Evolutionary conservation across 495 filamentous ascomycete species (phyloP).

Genomic region (Corynascus novoguineensis): DNA sequence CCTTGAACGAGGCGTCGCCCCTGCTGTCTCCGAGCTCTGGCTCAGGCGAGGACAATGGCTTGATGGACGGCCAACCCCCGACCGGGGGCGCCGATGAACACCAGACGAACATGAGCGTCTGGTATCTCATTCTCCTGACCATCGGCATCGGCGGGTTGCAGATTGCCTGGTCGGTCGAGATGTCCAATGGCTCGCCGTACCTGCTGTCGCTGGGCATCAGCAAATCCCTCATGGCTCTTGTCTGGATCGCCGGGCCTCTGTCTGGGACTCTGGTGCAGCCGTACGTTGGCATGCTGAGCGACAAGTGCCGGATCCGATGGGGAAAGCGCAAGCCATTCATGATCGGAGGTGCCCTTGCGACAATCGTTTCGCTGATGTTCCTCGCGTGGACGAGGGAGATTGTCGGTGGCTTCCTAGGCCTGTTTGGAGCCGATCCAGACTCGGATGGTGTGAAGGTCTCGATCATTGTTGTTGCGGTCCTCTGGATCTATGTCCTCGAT

Average conservation of each 20-base stretch:
- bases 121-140: slow-evolving; percentile 79
- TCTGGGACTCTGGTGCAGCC: slow-evolving; percentile 85
- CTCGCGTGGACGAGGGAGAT: slow-evolving; percentile 81
- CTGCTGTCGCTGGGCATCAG: slow-evolving; percentile 74
- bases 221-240: slow-evolving; percentile 87
- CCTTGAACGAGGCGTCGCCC: slow-evolving; percentile 54
- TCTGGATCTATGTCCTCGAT: slow-evolving; percentile 79
- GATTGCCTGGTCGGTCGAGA: slow-evolving; percentile 89
- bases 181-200: slow-evolving; percentile 74
- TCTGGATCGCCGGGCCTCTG: slow-evolving; percentile 90
- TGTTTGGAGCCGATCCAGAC: slow-evolving; percentile 64
- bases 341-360: slow-evolving; percentile 66
- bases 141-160: slow-evolving; percentile 80
- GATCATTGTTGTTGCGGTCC: slow-evolving; percentile 67
- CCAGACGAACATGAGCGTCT: slow-evolving; percentile 65
- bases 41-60: slow-evolving; percentile 36
- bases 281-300: slow-evolving; percentile 87
- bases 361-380: slow-evolving; percentile 63
- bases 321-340: slow-evolving; percentile 89
- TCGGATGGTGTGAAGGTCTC: slow-evolving; percentile 55
- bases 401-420: slow-evolving; percentile 58
- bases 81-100: slow-evolving; percentile 39
- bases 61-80: slow-evolving; percentile 30
- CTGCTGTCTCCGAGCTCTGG: slow-evolving; percentile 45
- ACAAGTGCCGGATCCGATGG: slow-evolving; percentile 74